Evolutionary conservation across 768 basidiomycete species (phyloP).

Genomic region (Pleurotus giganteus): DNA sequence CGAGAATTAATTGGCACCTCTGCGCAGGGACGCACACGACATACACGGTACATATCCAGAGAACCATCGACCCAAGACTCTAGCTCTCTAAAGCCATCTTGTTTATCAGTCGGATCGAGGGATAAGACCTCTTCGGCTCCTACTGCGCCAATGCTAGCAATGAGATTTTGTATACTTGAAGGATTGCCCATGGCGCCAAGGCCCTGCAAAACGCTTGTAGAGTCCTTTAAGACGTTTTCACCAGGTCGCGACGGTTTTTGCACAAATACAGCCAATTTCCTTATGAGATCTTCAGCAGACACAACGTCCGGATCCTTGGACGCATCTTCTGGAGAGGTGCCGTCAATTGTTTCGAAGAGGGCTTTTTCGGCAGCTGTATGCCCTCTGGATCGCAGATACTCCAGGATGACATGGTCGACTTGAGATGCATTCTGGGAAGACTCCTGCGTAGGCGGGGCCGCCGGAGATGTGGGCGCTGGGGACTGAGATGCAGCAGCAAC

Average conservation of each 20-base stretch:
- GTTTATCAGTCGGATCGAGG: constrained; percentile 80
- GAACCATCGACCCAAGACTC: constrained; percentile 91
- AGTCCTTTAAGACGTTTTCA: constrained; percentile 71
- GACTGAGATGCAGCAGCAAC: constrained; percentile 51
- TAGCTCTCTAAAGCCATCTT: constrained; percentile 81
- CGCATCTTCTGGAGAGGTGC: constrained; percentile 39
- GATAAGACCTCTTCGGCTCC: constrained; percentile 83
- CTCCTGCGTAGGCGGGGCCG: constrained; percentile 30
- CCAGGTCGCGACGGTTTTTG: constrained; percentile 65
- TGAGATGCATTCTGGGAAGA: constrained; percentile 31
- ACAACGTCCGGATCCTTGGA: constrained; percentile 40
- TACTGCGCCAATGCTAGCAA: constrained; percentile 73
- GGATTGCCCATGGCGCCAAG: constrained; percentile 68
- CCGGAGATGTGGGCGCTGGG: constrained; percentile 46
- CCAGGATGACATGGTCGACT: constrained; percentile 42
- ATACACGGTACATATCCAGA: constrained; percentile 85
- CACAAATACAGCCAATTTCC: constrained; percentile 64
- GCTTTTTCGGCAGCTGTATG: constrained; percentile 48
- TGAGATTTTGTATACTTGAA: constrained; percentile 69
- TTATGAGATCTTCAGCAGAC: constrained; percentile 47
- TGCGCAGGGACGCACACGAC: constrained; percentile 19
- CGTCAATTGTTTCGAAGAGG: constrained; percentile 42
- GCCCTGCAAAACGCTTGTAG: constrained; percentile 62
- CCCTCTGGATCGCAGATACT: constrained; percentile 50
- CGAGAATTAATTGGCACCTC: constrained; percentile 11